Evolutionary conservation across 2,329 filamentous ascomycete genomes (phyloP).

Genomic region (Scedosporium boydii): DNA sequence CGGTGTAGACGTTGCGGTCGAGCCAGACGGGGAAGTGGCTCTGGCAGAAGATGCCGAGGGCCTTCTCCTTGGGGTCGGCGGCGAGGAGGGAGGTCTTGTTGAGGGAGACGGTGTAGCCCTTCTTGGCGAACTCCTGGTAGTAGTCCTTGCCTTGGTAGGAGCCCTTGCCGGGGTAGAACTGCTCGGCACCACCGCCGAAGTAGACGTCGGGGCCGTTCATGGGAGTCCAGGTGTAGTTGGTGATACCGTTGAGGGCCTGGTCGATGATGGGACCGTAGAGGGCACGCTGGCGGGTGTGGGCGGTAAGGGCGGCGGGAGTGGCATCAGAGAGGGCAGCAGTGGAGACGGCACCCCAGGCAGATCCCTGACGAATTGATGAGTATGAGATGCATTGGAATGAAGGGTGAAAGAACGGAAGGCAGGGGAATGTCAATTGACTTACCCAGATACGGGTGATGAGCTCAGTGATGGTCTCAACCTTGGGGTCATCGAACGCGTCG

Average conservation of each 20-base stretch:
- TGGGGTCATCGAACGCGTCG: constrained; percentile 70
- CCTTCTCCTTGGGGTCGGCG: constrained; percentile 47
- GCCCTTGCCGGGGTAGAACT: constrained; percentile 57
- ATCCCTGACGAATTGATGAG: constrained; percentile 26
- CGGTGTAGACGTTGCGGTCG: constrained; percentile 70
- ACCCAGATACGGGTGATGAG: constrained; percentile 62
- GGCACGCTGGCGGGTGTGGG: constrained; percentile 62
- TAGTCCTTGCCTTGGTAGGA: constrained; percentile 67
- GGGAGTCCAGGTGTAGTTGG: constrained; percentile 74
- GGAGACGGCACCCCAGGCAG: constrained; percentile 57
- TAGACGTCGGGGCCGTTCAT: constrained; percentile 69
- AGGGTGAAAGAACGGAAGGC: constrained; percentile 21
- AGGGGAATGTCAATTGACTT: constrained; percentile 25
- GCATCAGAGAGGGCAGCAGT: constrained; percentile 79
- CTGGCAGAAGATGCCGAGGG: constrained; percentile 69
- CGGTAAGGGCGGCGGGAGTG: constrained; percentile 65
- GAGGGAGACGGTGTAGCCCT: constrained; percentile 60
- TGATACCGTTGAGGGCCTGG: constrained; percentile 64
- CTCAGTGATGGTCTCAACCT: constrained; percentile 75
- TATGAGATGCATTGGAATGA: background rate
- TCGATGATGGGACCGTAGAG: constrained; percentile 66
- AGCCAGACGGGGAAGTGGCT: constrained; percentile 76
- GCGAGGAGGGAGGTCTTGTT: constrained; percentile 64
- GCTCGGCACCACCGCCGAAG: constrained; percentile 74
- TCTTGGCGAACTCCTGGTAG: constrained; percentile 65